Conservation (phyloP, 1,139 yeast species). For the Pneumocystis jirovecii region DNA sequence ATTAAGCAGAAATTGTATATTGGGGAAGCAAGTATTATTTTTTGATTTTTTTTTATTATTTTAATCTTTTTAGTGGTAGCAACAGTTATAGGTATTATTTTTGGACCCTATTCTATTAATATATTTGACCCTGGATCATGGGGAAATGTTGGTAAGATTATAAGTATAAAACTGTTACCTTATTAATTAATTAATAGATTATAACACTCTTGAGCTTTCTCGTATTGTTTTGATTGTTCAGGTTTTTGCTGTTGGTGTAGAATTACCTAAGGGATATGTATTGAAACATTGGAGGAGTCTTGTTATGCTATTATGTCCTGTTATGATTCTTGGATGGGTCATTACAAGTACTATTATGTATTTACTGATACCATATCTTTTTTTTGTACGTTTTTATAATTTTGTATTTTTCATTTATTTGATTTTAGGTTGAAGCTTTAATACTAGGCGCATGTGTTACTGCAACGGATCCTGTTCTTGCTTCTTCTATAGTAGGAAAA, state of each 20-base stretch:
- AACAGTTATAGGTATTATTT: slow-evolving; percentile 73
- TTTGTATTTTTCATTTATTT: not conserved
- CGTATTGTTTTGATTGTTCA: slow-evolving; percentile 59
- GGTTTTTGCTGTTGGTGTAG: slow-evolving; percentile 95
- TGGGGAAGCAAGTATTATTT: slow-evolving; percentile 54
- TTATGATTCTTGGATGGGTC: slow-evolving; percentile 84
- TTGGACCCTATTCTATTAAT: slow-evolving; percentile 55
- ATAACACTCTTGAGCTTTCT: slow-evolving; percentile 74
- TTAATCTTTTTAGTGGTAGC: slow-evolving; percentile 42
- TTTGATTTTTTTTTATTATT: not conserved
- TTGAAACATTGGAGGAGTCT: slow-evolving; percentile 80
- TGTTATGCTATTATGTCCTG: slow-evolving; percentile 62
- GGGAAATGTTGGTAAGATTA: slow-evolving; percentile 19
- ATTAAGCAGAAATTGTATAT: slow-evolving; percentile 79
- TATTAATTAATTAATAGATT: slow-evolving; percentile 74
- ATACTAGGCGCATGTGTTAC: slow-evolving; percentile 85
- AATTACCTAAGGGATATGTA: slow-evolving; percentile 87
- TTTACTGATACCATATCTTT: slow-evolving; percentile 66
- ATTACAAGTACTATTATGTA: slow-evolving; percentile 73
- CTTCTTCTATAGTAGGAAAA: slow-evolving; percentile 95
- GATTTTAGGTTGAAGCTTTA: slow-evolving; percentile 43
- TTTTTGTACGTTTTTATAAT: slow-evolving; percentile 32
- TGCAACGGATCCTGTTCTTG: slow-evolving; percentile 90
- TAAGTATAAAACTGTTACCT: slow-evolving; percentile 32
- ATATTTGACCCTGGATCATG: not conserved